Base-by-base conservation (phyloP, 1,139 yeast genomes). In the Debaryomyces subglobosus region DNA sequence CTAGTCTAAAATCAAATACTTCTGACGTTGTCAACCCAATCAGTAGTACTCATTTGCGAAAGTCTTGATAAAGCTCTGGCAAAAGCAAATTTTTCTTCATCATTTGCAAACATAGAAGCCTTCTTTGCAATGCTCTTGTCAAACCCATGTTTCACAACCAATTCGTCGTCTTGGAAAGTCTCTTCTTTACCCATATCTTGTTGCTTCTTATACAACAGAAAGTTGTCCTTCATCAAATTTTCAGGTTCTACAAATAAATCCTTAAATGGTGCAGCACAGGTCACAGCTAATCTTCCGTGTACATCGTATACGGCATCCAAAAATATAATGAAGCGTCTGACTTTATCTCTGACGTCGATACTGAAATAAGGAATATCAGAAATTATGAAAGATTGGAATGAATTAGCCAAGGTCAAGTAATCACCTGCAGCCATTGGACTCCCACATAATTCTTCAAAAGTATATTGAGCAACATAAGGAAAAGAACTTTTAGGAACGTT, bases 71-170 rank as follows among this genome's bases (percentile, higher is more conserved):
- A 74, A 0, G 98, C 97, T 62, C 99, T 79, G 1, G 97, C 96
- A 74, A 92, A 94, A 13, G 99, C 99, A 73, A 94, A 94, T 66
- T 86, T 81, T 68, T 94, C 99, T 67, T 94, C 99, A 64, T 91
- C 98, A 40, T 87, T 78, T 43, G 77, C 88, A 70, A 94, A 92
- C 83, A 90, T 83, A 32, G 87, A 74, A 1, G 95, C 88, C 63
- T 85, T 83, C 56, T 85, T 80, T n/a, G 94, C 89, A 47, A 86
- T 74, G 54, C 83, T 84, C 53, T 84, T 81, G 55, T 86, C 89
- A 54, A 87, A 85, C 1, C 94, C 96, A 63, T 86, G 89, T 52
- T 83, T 79, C 10, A 76, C 76, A 25, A 85, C 88, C 63, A 86
- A 71, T 25, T 81, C 84, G 57, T 86, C 90, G 51, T 81, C 71